Conservation (phyloP, 2,329 filamentous ascomycete genomes). For the Metarhizium guizhouense region DNA sequence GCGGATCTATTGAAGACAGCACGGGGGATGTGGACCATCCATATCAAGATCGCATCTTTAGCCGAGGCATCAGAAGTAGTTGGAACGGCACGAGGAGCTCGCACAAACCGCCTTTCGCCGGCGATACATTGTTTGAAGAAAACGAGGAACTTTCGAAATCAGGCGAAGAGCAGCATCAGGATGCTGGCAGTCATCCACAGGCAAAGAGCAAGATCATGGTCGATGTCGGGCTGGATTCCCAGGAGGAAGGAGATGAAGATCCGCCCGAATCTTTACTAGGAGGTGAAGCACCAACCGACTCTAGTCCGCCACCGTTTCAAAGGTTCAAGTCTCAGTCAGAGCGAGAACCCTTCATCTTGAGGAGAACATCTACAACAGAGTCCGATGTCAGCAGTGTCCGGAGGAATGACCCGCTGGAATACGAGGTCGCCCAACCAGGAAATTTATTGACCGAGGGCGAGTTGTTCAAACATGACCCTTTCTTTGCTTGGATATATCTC, state of each 20-base stretch:
- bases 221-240: constrained; percentile 74
- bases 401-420: constrained; percentile 29
- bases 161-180: constrained; percentile 15
- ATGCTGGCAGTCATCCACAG: constrained; percentile 19
- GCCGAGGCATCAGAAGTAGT: constrained; percentile 52
- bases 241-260: constrained; percentile 46
- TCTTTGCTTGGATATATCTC: constrained; percentile 85
- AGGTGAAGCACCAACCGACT: constrained; percentile 41
- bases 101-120: constrained; percentile 17
- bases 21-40: constrained; percentile 19
- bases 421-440: constrained; percentile 26
- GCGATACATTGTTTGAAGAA: constrained; percentile 31
- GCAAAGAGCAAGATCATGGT: constrained; percentile 60
- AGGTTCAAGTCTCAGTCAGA: constrained; percentile 38
- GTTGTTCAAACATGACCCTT: constrained; percentile 74
- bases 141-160: constrained; percentile 30
- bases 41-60: constrained; percentile 37
- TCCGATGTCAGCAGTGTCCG: constrained; percentile 34
- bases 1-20: constrained; percentile 26
- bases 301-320: constrained; percentile 53
- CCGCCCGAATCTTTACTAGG: constrained; percentile 52
- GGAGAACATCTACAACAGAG: constrained; percentile 34
- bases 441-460: constrained; percentile 54
- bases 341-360: constrained; percentile 29
- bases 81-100: constrained; percentile 48